A percentile compares a stretch with the other conserved stretches of the same genome.
These are phyloP conservation scores for Globisporangium mamillatum DNA, from an alignment of 352 stramenopile species.

Conservation along the genomic window DNA sequence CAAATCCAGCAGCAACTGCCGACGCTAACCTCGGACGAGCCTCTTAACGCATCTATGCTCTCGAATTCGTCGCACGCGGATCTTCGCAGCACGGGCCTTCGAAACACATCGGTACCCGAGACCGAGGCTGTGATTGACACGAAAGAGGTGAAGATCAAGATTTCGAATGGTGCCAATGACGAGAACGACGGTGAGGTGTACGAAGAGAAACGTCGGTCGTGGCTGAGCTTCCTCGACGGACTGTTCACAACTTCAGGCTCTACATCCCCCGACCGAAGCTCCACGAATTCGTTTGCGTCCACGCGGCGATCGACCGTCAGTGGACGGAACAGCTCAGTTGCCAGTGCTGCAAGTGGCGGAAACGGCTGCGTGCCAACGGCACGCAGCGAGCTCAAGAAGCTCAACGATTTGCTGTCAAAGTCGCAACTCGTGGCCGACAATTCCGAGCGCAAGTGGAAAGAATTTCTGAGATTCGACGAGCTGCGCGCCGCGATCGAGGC, in stretches of 20 bases:
- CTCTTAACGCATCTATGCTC: slow-evolving; percentile 12
- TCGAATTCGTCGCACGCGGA: slow-evolving; percentile 3
- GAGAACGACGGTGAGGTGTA: slow-evolving; percentile 6
- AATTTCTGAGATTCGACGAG: slow-evolving; percentile 73
- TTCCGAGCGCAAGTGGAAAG: slow-evolving; percentile 61
- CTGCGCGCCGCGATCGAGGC: slow-evolving; percentile 64
- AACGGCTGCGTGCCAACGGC: background rate
- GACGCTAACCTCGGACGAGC: background rate
- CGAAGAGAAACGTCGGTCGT: slow-evolving; percentile 22
- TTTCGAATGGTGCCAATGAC: background rate
- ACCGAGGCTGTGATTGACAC: background rate
- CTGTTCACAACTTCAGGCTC: slow-evolving; percentile 29
- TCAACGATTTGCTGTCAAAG: slow-evolving; percentile 60
- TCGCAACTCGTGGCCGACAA: slow-evolving; percentile 61
- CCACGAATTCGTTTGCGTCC: background rate
- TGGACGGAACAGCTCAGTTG: background rate
- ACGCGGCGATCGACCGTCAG: slow-evolving; percentile 15
- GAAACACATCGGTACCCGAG: slow-evolving; percentile 14
- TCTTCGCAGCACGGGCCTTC: background rate
- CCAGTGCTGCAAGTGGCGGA: slow-evolving; percentile 1
- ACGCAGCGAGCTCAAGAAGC: slow-evolving; percentile 50
- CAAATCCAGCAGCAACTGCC: background rate
- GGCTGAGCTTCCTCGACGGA: slow-evolving; percentile 50
- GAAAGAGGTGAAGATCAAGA: slow-evolving; percentile 15
- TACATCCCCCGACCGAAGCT: background rate